Conservation (phyloP, 257 asterid genomes). For the Verbena officinalis region DNA sequence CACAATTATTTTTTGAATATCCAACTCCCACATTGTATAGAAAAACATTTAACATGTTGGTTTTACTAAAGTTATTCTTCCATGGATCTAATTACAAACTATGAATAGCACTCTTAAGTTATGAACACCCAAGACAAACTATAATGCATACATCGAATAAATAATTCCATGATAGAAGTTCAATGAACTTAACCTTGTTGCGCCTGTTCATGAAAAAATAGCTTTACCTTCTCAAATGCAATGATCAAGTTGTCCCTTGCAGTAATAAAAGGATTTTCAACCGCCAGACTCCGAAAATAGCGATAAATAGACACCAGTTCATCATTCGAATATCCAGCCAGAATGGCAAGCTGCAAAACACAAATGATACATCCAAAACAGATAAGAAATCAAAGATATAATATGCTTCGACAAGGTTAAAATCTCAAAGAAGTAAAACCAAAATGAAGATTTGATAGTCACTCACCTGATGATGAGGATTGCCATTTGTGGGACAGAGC, state of each 20-base stretch:
- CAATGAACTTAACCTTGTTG: not conserved
- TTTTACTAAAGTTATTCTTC: not conserved
- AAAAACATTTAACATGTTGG: not conserved
- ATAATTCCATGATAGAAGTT: not conserved
- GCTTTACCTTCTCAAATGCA: slow-evolving; percentile 83
- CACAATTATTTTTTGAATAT: not conserved
- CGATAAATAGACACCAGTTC: slow-evolving; percentile 72
- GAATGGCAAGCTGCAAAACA: slow-evolving; percentile 71
- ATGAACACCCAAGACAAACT: slow-evolving; percentile 8
- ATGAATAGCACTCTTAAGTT: not conserved
- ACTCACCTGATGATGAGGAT: slow-evolving; percentile 85
- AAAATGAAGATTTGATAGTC: not conserved
- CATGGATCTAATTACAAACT: not conserved
- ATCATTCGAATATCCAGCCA: slow-evolving; percentile 78
- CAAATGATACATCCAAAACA: not conserved
- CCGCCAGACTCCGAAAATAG: slow-evolving; percentile 78
- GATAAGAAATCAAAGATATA: not conserved
- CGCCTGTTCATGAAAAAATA: not conserved
- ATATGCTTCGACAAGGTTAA: slow-evolving; percentile 6
- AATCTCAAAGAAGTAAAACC: slow-evolving; percentile 1
- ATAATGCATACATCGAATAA: not conserved
- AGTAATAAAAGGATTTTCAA: slow-evolving; percentile 69
- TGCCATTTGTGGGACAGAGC: slow-evolving; percentile 79
- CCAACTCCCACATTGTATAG: not conserved
- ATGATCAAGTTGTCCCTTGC: slow-evolving; percentile 83